phyloP scores from a whole-genome alignment of 2,329 filamentous ascomycete genomes.

The Pseudogymnoascus sp. region DNA sequence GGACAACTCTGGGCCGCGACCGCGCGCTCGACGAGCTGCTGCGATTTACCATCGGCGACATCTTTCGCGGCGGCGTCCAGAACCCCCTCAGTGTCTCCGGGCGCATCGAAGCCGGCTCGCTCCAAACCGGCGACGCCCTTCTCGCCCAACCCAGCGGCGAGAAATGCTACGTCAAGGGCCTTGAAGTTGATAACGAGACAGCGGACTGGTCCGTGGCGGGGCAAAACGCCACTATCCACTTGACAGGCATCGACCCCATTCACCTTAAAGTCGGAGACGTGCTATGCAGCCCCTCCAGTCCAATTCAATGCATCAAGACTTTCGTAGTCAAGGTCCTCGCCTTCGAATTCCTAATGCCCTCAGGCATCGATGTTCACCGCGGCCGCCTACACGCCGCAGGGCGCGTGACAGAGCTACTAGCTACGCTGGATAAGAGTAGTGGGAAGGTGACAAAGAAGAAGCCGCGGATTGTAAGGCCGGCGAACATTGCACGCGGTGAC shows the following conservation, averaged over 20 bases:
- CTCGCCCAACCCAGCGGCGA: constrained; percentile 76
- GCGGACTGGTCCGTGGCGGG: constrained; percentile 89
- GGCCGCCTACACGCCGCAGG: constrained; percentile 76
- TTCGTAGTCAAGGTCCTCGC: constrained; percentile 82
- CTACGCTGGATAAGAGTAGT: constrained; percentile 69
- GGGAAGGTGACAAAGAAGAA: constrained; percentile 75
- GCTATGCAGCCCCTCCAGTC: constrained; percentile 62
- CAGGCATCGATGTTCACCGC: constrained; percentile 81
- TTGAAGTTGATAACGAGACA: constrained; percentile 67
- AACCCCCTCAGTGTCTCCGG: constrained; percentile 82
- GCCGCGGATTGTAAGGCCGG: constrained; percentile 76
- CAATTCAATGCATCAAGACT: constrained; percentile 63
- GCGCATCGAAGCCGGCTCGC: constrained; percentile 72
- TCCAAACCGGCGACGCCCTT: constrained; percentile 79
- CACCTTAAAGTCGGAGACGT: constrained; percentile 82
- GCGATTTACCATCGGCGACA: constrained; percentile 79
- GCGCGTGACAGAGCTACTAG: constrained; percentile 63
- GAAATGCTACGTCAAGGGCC: constrained; percentile 70
- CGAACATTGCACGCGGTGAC: constrained; percentile 68
- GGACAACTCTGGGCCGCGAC: constrained; percentile 72
- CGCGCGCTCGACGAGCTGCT: constrained; percentile 72
- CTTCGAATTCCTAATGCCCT: constrained; percentile 83
- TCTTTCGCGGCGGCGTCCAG: constrained; percentile 72
- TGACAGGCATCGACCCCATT: constrained; percentile 76
- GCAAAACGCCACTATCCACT: constrained; percentile 78